Percentiles rank a stretch among this genome's conserved stretches.
phyloP scores from a whole-genome alignment of 1,284 basidiomycete species.

The Trichosporon sp. region DNA sequence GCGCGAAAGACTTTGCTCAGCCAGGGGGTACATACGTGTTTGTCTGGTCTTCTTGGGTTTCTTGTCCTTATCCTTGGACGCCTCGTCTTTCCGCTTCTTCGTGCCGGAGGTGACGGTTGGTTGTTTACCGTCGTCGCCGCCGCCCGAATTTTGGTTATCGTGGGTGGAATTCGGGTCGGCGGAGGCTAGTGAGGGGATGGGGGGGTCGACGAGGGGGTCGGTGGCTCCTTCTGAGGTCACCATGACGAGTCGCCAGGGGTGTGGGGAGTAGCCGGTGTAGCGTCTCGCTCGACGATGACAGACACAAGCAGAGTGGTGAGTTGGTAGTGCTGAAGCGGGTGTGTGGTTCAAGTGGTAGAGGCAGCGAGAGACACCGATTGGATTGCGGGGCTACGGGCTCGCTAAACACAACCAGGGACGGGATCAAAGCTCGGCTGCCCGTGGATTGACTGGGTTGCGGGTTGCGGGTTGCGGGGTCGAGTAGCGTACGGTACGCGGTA shows the following conservation, averaged over 20 bases:
- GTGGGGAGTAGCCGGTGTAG: neutral
- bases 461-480: neutral
- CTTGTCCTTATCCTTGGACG: slow-evolving; percentile 28
- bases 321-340: too few relatives aligned
- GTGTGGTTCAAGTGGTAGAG: neutral
- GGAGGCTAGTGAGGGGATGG: neutral
- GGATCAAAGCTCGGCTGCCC: slow-evolving; percentile 17
- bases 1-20: neutral
- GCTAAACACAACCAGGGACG: slow-evolving; percentile 17
- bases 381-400: slow-evolving; percentile 16
- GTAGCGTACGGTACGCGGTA: too few relatives aligned
- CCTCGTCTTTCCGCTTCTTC: slow-evolving; percentile 21
- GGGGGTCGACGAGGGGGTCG: neutral
- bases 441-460: neutral
- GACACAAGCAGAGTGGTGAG: neutral
- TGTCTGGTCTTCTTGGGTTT: slow-evolving; percentile 51
- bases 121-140: slow-evolving; percentile 6
- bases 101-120: neutral
- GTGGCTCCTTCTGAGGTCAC: slow-evolving; percentile 10
- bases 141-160: neutral
- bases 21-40: slow-evolving; percentile 43
- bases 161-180: neutral
- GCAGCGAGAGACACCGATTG: neutral
- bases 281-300: neutral
- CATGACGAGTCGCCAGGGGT: neutral